Evolutionary conservation across 768 basidiomycete species (phyloP).

Genomic region (Mycena amicta): DNA sequence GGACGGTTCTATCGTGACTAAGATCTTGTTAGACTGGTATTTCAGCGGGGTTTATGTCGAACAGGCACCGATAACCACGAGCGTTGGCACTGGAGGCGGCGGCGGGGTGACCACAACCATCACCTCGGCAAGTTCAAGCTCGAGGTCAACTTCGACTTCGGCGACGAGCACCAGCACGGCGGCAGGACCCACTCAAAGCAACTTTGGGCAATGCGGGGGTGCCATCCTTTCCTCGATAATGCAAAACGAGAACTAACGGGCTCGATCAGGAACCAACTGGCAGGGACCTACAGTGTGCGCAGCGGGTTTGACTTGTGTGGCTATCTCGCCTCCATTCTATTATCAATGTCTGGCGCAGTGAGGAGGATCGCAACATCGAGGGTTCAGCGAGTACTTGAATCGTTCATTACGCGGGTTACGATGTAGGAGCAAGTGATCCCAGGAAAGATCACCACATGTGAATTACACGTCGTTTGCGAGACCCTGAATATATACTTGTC

Average conservation of each 20-base stretch:
- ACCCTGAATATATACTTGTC: slow-evolving; percentile 9
- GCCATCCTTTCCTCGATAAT: background rate
- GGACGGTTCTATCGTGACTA: slow-evolving; percentile 30
- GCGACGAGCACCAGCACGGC: slow-evolving; percentile 35
- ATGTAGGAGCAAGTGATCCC: too few relatives aligned
- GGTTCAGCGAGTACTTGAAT: too few relatives aligned
- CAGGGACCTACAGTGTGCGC: slow-evolving; percentile 51
- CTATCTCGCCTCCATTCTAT: slow-evolving; percentile 55
- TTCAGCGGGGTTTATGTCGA: slow-evolving; percentile 65
- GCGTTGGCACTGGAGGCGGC: slow-evolving; percentile 42
- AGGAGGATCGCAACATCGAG: too few relatives aligned
- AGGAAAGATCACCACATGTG: too few relatives aligned
- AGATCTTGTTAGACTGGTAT: slow-evolving; percentile 53
- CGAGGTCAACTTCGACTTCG: slow-evolving; percentile 34
- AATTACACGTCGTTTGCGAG: background rate
- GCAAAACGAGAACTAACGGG: background rate
- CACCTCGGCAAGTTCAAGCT: slow-evolving; percentile 24
- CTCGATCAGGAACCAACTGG: slow-evolving; percentile 41
- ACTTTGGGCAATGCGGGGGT: slow-evolving; percentile 60
- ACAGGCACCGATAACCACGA: slow-evolving; percentile 55
- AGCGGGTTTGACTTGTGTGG: slow-evolving; percentile 43
- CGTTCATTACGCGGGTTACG: too few relatives aligned
- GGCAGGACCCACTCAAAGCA: slow-evolving; percentile 40
- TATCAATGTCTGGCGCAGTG: too few relatives aligned
- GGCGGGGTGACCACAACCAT: slow-evolving; percentile 22